phyloP scores from a whole-genome alignment of 1,139 yeast genomes.

The Candida labiduridarum region DNA sequence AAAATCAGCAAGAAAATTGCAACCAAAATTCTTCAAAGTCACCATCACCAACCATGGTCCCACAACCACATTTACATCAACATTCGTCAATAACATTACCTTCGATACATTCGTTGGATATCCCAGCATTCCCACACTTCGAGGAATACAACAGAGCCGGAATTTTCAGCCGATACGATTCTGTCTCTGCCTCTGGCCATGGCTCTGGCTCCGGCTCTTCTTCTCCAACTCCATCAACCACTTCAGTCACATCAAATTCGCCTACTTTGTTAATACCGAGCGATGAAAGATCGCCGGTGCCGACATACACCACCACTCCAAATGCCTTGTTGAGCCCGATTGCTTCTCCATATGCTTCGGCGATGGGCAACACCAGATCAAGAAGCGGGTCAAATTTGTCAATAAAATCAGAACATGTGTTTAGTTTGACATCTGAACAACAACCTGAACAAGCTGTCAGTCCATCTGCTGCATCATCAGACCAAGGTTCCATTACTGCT shows the following conservation, averaged over 20 bases:
- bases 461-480: constrained; percentile 3
- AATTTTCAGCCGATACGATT: not conserved
- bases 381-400: constrained; percentile 15
- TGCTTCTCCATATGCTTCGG: constrained; percentile 14
- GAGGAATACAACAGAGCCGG: constrained; percentile 7
- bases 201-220: not conserved
- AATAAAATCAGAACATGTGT: constrained; percentile 5
- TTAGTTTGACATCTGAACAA: not conserved
- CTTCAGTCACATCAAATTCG: constrained; percentile 9
- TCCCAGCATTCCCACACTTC: constrained; percentile 17
- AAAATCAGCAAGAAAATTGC: constrained; percentile 7
- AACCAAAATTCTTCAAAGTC: constrained; percentile 8
- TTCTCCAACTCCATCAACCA: constrained; percentile 7
- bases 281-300: not conserved
- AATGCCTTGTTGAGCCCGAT: constrained; percentile 13
- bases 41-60: constrained; percentile 7
- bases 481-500: constrained; percentile 7
- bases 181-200: constrained; percentile 1
- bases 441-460: not conserved
- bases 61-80: constrained; percentile 4
- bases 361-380: constrained; percentile 7
- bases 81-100: constrained; percentile 17
- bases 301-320: constrained; percentile 3
- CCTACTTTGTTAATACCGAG: constrained; percentile 14
- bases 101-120: constrained; percentile 20